phyloP scores from a whole-genome alignment of 1,139 yeast species.

The Pichia sp. region DNA sequence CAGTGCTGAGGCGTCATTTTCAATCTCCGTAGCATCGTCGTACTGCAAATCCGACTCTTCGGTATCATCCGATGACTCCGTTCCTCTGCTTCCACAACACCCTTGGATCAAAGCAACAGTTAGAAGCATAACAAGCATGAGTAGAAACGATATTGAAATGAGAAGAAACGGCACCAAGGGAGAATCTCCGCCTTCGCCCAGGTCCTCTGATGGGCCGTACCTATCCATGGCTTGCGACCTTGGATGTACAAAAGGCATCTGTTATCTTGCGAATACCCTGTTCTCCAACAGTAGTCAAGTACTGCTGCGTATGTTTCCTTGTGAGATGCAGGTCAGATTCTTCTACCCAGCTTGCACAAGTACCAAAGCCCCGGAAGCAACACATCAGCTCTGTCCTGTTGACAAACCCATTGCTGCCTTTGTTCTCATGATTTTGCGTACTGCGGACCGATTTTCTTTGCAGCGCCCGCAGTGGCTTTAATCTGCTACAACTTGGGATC shows the following conservation, averaged over 20 bases:
- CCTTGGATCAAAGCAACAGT: conserved; percentile 15
- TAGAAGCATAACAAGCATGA: conserved; percentile 16
- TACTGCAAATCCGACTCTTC: conserved; percentile 55
- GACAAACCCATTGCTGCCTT: not conserved
- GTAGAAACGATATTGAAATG: conserved; percentile 22
- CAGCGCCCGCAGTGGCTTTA: not conserved
- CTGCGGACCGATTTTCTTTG: not conserved
- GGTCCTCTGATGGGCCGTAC: not conserved
- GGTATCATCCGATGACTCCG: conserved; percentile 21
- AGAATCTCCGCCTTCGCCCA: conserved; percentile 6
- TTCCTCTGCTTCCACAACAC: conserved; percentile 17
- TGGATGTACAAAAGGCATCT: not conserved
- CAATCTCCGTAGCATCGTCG: conserved; percentile 49
- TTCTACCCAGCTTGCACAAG: too few species aligned
- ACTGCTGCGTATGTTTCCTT: not conserved
- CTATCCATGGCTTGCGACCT: not conserved
- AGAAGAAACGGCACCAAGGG: conserved; percentile 21
- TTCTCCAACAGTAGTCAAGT: not conserved
- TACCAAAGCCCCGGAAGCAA: not conserved
- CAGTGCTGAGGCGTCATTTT: conserved; percentile 58
- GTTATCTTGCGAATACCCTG: not conserved
- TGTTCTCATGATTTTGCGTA: not conserved
- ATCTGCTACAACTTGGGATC: too few species aligned
- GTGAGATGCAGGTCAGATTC: not conserved
- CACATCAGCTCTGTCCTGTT: not conserved